Base-by-base conservation (phyloP, 306 rosid genomes). In the Sphenostylis stenocarpa region DNA sequence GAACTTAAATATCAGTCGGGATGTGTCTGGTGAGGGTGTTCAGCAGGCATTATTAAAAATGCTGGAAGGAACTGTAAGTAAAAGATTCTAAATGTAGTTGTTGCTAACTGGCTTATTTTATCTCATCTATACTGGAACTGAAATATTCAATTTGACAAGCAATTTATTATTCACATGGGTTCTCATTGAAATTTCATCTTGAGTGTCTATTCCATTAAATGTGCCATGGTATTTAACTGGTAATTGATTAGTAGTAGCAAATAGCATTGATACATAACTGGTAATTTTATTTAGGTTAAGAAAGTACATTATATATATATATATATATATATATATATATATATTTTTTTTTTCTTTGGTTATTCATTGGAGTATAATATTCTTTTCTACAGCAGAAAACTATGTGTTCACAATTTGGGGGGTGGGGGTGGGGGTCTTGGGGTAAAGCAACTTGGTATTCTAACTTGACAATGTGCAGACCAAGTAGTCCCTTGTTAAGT, bases 61-160 rank as follows among this genome's bases (percentile, higher is more conserved):
- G 97, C 94, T 94, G 7, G 98, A 94, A 88, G 98, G 96, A 94
- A 94, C 97, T 48, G 98, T 92, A 84, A 94, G 98, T 86, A 67
- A 56, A 44, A 4, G 31, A 65, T 65, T 33, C 9, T 38, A n/a
- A 65, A 11, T 65, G 19, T 45, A 62, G 8, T n/a, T 31, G 26
- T 62, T 62, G 68, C 23, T 62, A 31, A 62, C 45, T 63, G 48
- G 45, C 31, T 17, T 34, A 4, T 19, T 3, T 1, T 64, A 53
- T 53, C 16, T 67, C 12, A 2, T 48, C 20, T 39, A 34, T 39
- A 48, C 21, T 39, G 45, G 58, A 63, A n/a, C 62, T 53, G 45
- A 29, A 47, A 45, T 34, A 31, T 14, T 2, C 55, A 63, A 36
- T 51, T 76, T 48, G 45, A 70, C 44, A 6, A 23, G 64, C 45